These are phyloP conservation scores for Lactifluus subvellereus DNA, from an alignment of 768 basidiomycete species.

Conservation along the genomic window DNA sequence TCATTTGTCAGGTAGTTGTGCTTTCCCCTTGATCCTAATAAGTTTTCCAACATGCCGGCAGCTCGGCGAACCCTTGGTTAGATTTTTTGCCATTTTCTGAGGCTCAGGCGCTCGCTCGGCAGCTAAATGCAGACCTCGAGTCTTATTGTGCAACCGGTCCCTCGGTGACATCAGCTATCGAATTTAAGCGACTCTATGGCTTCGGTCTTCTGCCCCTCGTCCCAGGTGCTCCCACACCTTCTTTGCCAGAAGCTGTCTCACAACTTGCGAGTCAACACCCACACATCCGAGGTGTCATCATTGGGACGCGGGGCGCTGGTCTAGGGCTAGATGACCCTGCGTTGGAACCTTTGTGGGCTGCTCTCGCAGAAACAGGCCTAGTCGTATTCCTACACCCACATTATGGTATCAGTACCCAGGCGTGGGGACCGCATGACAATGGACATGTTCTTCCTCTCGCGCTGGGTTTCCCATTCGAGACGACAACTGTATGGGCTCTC, in stretches of 20 bases:
- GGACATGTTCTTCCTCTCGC: conserved; percentile 86
- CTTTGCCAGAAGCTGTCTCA: conserved; percentile 57
- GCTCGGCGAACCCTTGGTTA: conserved; percentile 88
- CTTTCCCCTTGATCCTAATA: neutral
- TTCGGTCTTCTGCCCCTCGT: conserved; percentile 84
- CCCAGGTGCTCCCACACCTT: conserved; percentile 47
- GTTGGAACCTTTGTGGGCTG: conserved; percentile 79
- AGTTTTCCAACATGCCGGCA: conserved; percentile 27
- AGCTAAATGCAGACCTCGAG: conserved; percentile 75
- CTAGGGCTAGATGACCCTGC: conserved; percentile 74
- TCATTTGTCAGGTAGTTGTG: conserved; percentile 62
- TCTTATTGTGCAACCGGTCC: conserved; percentile 69
- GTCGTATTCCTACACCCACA: conserved; percentile 85
- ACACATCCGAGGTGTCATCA: conserved; percentile 71
- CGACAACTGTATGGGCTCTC: conserved; percentile 61
- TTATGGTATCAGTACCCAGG: conserved; percentile 69
- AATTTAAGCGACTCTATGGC: conserved; percentile 66
- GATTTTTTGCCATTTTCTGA: conserved; percentile 72
- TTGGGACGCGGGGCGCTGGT: conserved; percentile 76
- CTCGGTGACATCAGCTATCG: conserved; percentile 30
- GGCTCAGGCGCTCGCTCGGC: conserved; percentile 58
- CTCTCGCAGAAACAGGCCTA: conserved; percentile 60
- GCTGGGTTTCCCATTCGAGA: conserved; percentile 87
- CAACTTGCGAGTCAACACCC: conserved; percentile 55
- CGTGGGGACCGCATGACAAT: conserved; percentile 72